phyloP scores from a whole-genome alignment of 352 stramenopile genomes.

The Phytopythium aichiense region DNA sequence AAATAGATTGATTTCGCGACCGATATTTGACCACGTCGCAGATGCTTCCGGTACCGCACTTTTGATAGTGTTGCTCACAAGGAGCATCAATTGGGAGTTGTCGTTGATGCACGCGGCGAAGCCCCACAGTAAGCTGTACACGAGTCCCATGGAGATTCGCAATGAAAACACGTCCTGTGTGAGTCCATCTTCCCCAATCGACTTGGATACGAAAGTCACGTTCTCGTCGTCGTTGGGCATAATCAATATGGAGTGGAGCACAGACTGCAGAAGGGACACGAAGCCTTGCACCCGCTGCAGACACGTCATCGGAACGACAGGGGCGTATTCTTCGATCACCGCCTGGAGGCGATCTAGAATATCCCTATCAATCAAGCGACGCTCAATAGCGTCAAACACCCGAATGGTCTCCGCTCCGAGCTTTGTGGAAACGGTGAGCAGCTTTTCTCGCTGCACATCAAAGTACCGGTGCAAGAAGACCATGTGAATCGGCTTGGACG shows the following conservation, averaged over 20 bases:
- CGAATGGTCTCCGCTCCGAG: background rate
- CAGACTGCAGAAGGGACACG: slow-evolving; percentile 35
- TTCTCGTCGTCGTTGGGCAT: background rate
- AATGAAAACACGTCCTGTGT: background rate
- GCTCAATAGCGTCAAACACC: background rate
- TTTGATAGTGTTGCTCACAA: slow-evolving; percentile 28
- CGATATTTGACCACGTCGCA: slow-evolving; percentile 16
- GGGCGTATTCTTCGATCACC: slow-evolving; percentile 7
- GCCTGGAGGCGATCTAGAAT: background rate
- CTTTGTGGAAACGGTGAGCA: background rate
- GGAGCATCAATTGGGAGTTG: slow-evolving; percentile 12
- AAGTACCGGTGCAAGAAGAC: slow-evolving; percentile 18
- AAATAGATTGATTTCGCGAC: slow-evolving; percentile 28
- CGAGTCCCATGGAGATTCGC: slow-evolving; percentile 45
- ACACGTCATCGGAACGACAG: slow-evolving; percentile 14
- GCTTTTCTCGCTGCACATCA: slow-evolving; percentile 8
- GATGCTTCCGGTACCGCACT: slow-evolving; percentile 27
- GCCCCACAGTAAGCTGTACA: slow-evolving; percentile 55
- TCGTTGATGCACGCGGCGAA: slow-evolving; percentile 25
- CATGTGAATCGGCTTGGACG: slow-evolving; percentile 1
- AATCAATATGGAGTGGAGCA: background rate
- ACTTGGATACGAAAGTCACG: background rate
- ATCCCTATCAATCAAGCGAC: background rate
- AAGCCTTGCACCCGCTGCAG: slow-evolving; percentile 46
- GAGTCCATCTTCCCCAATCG: background rate